These are phyloP conservation scores for Wickerhamomyces silvicola DNA, from an alignment of 805 yeast genomes.

Conservation along the genomic window DNA sequence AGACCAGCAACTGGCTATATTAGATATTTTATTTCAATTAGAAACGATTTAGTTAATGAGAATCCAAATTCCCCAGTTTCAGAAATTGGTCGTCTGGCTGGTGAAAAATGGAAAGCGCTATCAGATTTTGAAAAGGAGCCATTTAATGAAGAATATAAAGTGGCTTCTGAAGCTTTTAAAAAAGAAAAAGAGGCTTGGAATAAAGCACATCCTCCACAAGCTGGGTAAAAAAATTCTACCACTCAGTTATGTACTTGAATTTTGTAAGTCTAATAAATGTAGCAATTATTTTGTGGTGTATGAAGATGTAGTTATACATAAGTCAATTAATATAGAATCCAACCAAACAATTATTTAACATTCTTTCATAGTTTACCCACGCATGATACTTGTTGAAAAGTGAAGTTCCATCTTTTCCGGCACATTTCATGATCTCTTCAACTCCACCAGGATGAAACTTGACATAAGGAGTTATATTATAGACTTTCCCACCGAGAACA, in stretches of 20 bases:
- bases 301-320: constrained; percentile 3
- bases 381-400: constrained; percentile 67
- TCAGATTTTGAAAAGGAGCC: constrained; percentile 65
- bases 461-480: constrained; percentile 79
- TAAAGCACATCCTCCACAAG: too few species aligned
- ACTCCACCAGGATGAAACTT: constrained; percentile 92
- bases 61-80: constrained; percentile 15
- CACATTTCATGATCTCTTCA: constrained; percentile 66
- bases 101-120: constrained; percentile 87
- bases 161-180: constrained; percentile 29
- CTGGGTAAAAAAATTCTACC: too few species aligned
- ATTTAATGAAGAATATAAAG: constrained; percentile 5
- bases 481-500: constrained; percentile 69
- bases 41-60: constrained; percentile 5
- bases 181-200: constrained; percentile 32
- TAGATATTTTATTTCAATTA: constrained; percentile 9
- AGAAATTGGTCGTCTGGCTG: constrained; percentile 56
- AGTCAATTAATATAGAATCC: constrained; percentile 37
- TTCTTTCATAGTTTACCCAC: constrained; percentile 82
- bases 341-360: constrained; percentile 70
- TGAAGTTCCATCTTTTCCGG: constrained; percentile 77
- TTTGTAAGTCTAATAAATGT: too few species aligned
- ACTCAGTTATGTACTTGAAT: too few species aligned
- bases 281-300: too few species aligned
- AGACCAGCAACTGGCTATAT: constrained; percentile 15